Conservation (phyloP, 179 eudicot genomes). For the Patellifolia procumbens region DNA sequence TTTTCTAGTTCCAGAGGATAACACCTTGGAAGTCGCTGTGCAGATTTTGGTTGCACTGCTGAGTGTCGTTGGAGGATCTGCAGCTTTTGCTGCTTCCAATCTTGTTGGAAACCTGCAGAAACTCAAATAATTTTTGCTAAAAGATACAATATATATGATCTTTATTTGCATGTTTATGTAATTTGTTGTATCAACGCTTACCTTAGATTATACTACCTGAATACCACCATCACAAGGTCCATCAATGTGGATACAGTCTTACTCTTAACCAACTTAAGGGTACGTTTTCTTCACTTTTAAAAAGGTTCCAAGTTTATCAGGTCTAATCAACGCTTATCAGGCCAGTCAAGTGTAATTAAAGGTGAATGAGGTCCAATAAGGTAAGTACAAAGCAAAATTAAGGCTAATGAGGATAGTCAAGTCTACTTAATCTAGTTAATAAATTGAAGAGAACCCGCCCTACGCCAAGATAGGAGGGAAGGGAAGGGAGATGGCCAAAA, state of each 20-base stretch:
- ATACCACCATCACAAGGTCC: neutral
- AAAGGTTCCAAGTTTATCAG: too few species aligned
- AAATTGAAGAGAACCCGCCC: too few species aligned
- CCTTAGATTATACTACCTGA: neutral
- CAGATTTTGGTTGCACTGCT: constrained; percentile 68
- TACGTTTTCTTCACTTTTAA: too few species aligned
- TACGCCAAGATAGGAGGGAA: too few species aligned
- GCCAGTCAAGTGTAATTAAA: too few species aligned
- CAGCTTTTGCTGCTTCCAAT: constrained; percentile 91
- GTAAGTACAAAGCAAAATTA: too few species aligned
- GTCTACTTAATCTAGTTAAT: too few species aligned
- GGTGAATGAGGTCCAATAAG: too few species aligned
- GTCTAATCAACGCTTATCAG: too few species aligned
- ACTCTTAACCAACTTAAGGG: neutral
- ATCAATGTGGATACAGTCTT: neutral
- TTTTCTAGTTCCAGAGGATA: constrained; percentile 76
- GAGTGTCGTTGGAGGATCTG: constrained; percentile 75
- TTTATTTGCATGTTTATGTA: constrained; percentile 7
- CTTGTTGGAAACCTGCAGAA: constrained; percentile 87
- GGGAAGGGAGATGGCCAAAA: too few species aligned
- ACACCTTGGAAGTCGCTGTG: constrained; percentile 65
- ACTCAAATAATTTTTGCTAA: constrained; percentile 12
- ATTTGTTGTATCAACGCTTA: neutral
- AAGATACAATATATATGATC: neutral
- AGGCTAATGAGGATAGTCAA: too few species aligned